A percentile compares a stretch with the other conserved stretches of the same genome.
These are phyloP conservation scores for Kalmusia sp. DNA, from an alignment of 2,329 filamentous ascomycete species.

Conservation along the genomic window DNA sequence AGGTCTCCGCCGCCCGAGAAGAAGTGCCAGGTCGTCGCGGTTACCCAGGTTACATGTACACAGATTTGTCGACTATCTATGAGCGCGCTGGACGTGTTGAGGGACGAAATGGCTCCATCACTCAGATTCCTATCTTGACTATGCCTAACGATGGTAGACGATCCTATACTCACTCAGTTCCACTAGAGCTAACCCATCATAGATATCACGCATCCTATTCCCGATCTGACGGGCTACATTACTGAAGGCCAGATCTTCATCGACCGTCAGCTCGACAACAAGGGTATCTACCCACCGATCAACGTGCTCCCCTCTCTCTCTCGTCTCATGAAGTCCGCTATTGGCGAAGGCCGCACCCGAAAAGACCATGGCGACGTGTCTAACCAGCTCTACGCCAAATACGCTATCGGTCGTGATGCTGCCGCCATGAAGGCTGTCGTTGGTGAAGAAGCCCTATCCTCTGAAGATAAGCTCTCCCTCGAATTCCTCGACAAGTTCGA, in stretches of 20 bases:
- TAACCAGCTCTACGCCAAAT: constrained; percentile 99
- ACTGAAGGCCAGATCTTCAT: constrained; percentile 99
- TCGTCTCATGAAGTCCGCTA: constrained; percentile 99
- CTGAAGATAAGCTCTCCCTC: constrained; percentile 95
- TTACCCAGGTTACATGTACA: constrained; percentile 99
- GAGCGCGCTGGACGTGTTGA: constrained; percentile 97
- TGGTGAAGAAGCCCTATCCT: constrained; percentile 93
- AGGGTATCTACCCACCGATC: constrained; percentile 97
- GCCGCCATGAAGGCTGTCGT: constrained; percentile 99
- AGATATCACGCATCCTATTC: constrained; percentile 98
- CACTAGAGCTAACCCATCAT: constrained; percentile 18
- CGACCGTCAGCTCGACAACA: constrained; percentile 92
- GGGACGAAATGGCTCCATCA: constrained; percentile 97
- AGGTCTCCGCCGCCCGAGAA: constrained; percentile 96
- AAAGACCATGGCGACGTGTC: constrained; percentile 98
- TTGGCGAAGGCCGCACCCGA: constrained; percentile 94
- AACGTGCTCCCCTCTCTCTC: constrained; percentile 98
- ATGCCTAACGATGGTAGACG: constrained; percentile 93
- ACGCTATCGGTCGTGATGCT: constrained; percentile 97
- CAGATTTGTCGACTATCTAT: constrained; percentile 99
- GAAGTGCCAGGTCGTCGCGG: constrained; percentile 99
- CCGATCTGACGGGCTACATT: constrained; percentile 98
- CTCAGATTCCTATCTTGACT: constrained; percentile 97
- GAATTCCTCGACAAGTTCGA: constrained; percentile 99
- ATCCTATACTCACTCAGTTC: background rate